These are phyloP conservation scores for Waitea zeae DNA, from an alignment of 1,284 basidiomycete species.

Conservation along the genomic window DNA sequence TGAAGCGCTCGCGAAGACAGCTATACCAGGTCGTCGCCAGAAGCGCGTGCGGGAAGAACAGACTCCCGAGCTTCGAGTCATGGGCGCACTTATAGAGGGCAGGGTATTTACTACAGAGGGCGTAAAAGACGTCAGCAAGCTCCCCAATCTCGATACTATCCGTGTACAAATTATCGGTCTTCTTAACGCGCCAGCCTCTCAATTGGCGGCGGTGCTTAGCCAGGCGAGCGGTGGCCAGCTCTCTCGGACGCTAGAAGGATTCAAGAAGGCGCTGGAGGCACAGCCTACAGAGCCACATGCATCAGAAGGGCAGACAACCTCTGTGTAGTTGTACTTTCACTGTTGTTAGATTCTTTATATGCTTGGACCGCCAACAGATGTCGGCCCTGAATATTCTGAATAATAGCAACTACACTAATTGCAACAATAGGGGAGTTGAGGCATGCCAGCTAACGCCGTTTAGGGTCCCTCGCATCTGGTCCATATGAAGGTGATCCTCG, in stretches of 20 bases:
- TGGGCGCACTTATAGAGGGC: constrained; percentile 63
- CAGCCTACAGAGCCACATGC: too few species aligned
- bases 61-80: constrained; percentile 46
- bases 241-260: constrained; percentile 60
- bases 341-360: too few species aligned
- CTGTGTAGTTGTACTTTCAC: too few species aligned
- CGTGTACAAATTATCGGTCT: constrained; percentile 62
- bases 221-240: constrained; percentile 60
- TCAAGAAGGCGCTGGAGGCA: constrained; percentile 60
- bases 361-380: too few species aligned
- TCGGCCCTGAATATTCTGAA: too few species aligned
- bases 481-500: neutral
- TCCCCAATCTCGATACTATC: constrained; percentile 56
- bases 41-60: constrained; percentile 34
- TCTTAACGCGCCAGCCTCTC: constrained; percentile 50
- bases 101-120: constrained; percentile 39
- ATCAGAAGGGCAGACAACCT: too few species aligned
- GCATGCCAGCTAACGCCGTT: too few species aligned
- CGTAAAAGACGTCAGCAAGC: constrained; percentile 40
- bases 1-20: constrained; percentile 38
- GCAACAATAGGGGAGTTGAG: too few species aligned
- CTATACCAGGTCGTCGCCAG: constrained; percentile 45
- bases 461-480: neutral
- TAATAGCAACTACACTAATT: too few species aligned
- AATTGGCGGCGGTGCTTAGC: constrained; percentile 49